Percentiles rank a stretch among this genome's conserved stretches.
These are phyloP conservation scores for Hyphodiscus sp. DNA, from an alignment of 2,329 filamentous ascomycete genomes.

Conservation along the genomic window DNA sequence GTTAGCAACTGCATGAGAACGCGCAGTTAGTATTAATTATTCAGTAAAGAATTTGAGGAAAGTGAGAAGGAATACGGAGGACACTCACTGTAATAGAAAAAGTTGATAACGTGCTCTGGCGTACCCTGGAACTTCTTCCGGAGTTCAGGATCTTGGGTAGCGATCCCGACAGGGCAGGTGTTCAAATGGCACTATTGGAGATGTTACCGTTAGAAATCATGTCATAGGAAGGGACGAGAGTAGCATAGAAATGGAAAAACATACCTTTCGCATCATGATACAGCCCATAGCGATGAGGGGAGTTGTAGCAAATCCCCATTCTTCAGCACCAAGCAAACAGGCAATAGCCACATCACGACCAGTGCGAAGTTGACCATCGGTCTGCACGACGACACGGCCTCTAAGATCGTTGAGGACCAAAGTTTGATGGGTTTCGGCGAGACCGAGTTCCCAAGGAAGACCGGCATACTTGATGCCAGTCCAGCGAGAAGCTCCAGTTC, in stretches of 20 bases:
- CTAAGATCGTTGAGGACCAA: constrained; percentile 91
- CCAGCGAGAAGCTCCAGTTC: constrained; percentile 94
- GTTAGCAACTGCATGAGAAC: too few species aligned
- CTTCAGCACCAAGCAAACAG: constrained; percentile 92
- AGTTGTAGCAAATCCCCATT: constrained; percentile 94
- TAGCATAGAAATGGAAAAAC: too few species aligned
- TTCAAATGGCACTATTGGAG: constrained; percentile 42
- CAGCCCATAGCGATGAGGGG: constrained; percentile 96
- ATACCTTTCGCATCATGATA: constrained; percentile 76
- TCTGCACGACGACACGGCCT: constrained; percentile 93
- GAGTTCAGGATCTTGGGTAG: constrained; percentile 90
- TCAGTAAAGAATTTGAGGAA: too few species aligned
- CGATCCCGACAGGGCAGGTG: constrained; percentile 86
- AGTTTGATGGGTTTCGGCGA: constrained; percentile 95
- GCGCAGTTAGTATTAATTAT: too few species aligned
- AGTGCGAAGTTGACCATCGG: constrained; percentile 88
- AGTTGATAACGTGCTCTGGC: constrained; percentile 96
- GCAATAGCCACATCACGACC: constrained; percentile 92
- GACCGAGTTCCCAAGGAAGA: constrained; percentile 92
- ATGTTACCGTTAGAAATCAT: background rate
- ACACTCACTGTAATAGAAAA: constrained; percentile 86
- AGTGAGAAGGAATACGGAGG: too few species aligned
- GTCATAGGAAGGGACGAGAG: too few species aligned
- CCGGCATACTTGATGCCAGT: constrained; percentile 98
- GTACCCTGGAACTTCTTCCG: constrained; percentile 90